These are phyloP conservation scores for Populus trichocarpa DNA, from an alignment of 441 rosid genomes.

Conservation along the genomic window DNA sequence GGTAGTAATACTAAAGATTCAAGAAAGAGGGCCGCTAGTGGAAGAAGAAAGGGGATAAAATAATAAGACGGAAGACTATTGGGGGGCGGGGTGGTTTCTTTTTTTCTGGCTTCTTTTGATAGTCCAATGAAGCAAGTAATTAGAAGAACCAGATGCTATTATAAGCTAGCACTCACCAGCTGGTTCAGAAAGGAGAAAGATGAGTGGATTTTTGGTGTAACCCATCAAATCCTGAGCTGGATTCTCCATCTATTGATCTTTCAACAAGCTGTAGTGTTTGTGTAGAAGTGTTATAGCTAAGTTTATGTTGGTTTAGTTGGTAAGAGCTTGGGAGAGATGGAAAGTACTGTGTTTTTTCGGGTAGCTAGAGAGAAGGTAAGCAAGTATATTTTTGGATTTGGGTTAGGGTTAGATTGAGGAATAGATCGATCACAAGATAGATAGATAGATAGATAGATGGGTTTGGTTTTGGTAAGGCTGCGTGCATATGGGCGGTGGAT, in stretches of 20 bases:
- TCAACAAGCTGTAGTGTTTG: background rate
- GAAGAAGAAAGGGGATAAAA: background rate
- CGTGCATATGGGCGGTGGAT: constrained; percentile 61
- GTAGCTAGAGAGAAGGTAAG: constrained; percentile 1
- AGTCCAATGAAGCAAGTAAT: background rate
- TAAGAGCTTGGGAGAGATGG: constrained; percentile 15
- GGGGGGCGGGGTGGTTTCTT: background rate
- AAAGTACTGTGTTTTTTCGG: background rate
- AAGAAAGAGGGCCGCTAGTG: background rate
- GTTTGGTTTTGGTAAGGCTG: constrained; percentile 31
- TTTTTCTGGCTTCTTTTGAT: background rate
- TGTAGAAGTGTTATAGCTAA: constrained; percentile 10
- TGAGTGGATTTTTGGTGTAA: constrained; percentile 14
- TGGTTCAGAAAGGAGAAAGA: constrained; percentile 5
- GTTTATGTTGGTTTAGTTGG: background rate
- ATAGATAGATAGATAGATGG: constrained; percentile 4
- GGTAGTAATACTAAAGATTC: background rate
- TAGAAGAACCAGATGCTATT: background rate
- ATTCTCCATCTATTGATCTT: constrained; percentile 2
- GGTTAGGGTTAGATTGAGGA: constrained; percentile 28
- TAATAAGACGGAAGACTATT: background rate
- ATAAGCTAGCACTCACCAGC: constrained; percentile 11
- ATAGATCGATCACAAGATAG: background rate
- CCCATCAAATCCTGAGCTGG: constrained; percentile 17
- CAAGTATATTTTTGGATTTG: background rate